These are phyloP conservation scores for Chaetomium olivaceum DNA, from an alignment of 2,329 filamentous ascomycete species.

Conservation along the genomic window DNA sequence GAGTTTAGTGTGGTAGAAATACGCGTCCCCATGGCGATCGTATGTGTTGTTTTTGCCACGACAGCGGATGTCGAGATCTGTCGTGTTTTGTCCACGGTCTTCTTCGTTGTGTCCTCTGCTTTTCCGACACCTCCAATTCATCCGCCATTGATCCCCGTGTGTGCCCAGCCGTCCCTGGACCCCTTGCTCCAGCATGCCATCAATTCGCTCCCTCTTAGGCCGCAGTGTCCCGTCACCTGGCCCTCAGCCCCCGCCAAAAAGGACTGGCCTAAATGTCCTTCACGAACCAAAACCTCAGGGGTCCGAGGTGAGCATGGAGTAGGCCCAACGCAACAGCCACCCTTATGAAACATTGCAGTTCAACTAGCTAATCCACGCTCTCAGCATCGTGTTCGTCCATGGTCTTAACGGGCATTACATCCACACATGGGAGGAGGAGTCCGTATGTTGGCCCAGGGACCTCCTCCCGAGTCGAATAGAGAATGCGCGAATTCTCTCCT, in stretches of 20 bases:
- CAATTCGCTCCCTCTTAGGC: neutral
- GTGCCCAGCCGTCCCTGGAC: too few relatives aligned
- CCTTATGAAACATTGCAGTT: neutral
- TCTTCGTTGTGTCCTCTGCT: neutral
- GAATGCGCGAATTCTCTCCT: neutral
- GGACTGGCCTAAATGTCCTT: neutral
- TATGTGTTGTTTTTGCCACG: neutral
- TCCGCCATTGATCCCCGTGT: neutral
- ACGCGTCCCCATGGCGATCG: neutral
- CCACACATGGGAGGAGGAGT: neutral
- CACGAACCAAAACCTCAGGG: neutral
- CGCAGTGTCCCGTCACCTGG: neutral
- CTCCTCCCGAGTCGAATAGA: neutral
- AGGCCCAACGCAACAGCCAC: neutral
- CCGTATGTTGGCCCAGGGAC: neutral
- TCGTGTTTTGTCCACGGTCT: neutral
- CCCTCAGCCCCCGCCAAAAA: neutral
- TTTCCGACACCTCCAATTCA: neutral
- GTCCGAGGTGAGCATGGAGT: neutral
- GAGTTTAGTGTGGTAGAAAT: neutral
- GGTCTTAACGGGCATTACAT: neutral
- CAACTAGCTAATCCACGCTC: neutral
- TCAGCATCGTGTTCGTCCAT: neutral
- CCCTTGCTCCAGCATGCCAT: too few relatives aligned
- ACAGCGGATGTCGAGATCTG: neutral